phyloP scores from a whole-genome alignment of 2,329 filamentous ascomycete species.

The Amauroascus verrucosus region DNA sequence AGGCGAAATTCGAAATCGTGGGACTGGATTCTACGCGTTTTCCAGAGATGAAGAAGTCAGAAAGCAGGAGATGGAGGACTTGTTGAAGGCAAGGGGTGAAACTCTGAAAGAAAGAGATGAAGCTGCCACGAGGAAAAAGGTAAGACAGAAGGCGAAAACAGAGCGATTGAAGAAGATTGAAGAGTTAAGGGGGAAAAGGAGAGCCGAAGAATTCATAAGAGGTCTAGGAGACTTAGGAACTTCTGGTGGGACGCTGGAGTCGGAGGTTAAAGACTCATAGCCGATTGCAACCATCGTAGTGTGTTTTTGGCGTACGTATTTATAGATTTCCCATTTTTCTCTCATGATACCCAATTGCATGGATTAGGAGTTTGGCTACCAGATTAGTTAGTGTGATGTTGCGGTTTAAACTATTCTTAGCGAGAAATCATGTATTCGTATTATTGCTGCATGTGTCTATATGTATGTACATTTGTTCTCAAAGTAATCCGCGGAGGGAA shows the following conservation, averaged over 20 bases:
- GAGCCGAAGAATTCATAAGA: conserved; percentile 64
- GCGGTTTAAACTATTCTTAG: too few relatives aligned
- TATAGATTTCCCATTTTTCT: not conserved
- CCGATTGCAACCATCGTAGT: not conserved
- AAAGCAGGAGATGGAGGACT: conserved; percentile 63
- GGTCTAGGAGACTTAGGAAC: conserved; percentile 35
- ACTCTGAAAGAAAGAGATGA: conserved; percentile 55
- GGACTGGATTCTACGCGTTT: conserved; percentile 87
- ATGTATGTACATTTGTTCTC: not conserved
- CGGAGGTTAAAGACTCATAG: not conserved
- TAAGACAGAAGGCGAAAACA: conserved; percentile 53
- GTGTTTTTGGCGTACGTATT: not conserved
- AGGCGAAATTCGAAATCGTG: conserved; percentile 74
- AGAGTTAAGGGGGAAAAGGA: conserved; percentile 51
- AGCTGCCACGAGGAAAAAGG: conserved; percentile 48
- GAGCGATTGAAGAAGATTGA: conserved; percentile 41
- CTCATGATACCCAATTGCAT: conserved; percentile 12
- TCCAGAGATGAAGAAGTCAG: conserved; percentile 59
- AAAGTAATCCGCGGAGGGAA: too few relatives aligned
- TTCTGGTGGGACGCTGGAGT: not conserved
- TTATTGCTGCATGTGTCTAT: not conserved
- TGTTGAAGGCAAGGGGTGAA: conserved; percentile 56
- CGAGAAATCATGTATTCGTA: not conserved
- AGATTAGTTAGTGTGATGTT: too few relatives aligned
- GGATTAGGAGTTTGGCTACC: not conserved